Evolutionary conservation across 164 flowering plant genomes (phyloP).

Genomic region (Berberis thunbergii): DNA sequence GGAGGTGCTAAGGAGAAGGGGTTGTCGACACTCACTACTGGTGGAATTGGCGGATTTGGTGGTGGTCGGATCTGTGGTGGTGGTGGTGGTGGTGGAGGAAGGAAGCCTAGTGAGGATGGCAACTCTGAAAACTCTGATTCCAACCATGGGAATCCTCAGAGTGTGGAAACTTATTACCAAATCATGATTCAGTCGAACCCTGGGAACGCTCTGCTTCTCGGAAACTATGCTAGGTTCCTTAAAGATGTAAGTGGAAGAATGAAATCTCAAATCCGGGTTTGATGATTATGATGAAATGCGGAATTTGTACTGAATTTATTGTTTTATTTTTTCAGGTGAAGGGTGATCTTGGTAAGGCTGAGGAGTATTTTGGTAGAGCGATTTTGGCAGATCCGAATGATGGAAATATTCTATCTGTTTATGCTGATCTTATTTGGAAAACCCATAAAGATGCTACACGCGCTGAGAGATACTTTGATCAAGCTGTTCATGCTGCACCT

Average conservation of each 20-base stretch:
- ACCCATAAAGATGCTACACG: slow-evolving; percentile 47
- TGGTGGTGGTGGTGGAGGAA: slow-evolving; percentile 19
- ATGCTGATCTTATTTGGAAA: slow-evolving; percentile 74
- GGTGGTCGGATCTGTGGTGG: slow-evolving; percentile 4
- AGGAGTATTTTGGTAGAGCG: slow-evolving; percentile 82
- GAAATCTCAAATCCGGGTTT: too few species aligned
- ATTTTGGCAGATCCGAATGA: slow-evolving; percentile 63
- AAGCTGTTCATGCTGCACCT: slow-evolving; percentile 80
- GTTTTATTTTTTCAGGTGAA: slow-evolving; percentile 37
- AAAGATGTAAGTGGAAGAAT: slow-evolving; percentile 40
- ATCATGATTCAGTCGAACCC: slow-evolving; percentile 61
- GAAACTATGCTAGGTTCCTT: slow-evolving; percentile 55
- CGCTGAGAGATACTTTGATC: slow-evolving; percentile 69
- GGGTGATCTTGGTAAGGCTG: slow-evolving; percentile 56
- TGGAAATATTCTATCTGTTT: slow-evolving; percentile 52
- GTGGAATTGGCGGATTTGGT: slow-evolving; percentile 21
- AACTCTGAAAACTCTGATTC: slow-evolving; percentile 3
- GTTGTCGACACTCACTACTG: slow-evolving; percentile 4
- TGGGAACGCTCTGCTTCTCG: slow-evolving; percentile 39
- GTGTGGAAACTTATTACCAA: slow-evolving; percentile 37
- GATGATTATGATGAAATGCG: not conserved
- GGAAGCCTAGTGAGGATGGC: slow-evolving; percentile 7
- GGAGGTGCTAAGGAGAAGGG: slow-evolving; percentile 9
- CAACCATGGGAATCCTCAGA: slow-evolving; percentile 11
- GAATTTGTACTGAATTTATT: not conserved